Conservation (phyloP, 768 basidiomycete species). For the Suillus clintonianus region DNA sequence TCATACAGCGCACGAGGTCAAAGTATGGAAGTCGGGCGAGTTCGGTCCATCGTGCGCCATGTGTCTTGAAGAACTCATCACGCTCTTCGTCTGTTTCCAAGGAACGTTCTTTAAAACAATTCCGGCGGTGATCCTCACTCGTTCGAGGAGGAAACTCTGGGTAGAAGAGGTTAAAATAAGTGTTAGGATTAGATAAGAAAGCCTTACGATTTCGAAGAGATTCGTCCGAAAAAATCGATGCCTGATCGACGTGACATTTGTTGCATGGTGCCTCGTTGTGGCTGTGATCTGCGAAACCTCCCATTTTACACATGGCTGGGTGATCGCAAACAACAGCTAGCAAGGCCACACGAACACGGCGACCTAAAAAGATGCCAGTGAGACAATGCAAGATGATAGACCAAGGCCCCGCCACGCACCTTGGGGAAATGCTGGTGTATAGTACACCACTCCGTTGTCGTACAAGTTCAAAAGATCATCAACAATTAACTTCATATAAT, state of each 20-base stretch:
- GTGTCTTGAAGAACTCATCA: slow-evolving; percentile 16
- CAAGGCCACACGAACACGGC: slow-evolving; percentile 22
- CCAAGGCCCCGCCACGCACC: slow-evolving; percentile 17
- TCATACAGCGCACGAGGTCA: slow-evolving; percentile 17
- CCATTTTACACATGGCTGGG: slow-evolving; percentile 29
- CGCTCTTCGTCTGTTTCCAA: neutral
- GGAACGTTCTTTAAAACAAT: slow-evolving; percentile 10
- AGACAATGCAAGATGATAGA: neutral
- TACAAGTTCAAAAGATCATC: slow-evolving; percentile 31
- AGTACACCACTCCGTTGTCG: slow-evolving; percentile 20
- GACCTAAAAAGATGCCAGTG: slow-evolving; percentile 11
- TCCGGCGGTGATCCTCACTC: slow-evolving; percentile 12
- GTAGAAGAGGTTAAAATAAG: neutral
- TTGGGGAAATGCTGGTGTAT: slow-evolving; percentile 16
- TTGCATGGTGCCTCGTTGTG: slow-evolving; percentile 26
- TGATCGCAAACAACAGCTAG: slow-evolving; percentile 32
- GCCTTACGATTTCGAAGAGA: slow-evolving; percentile 12
- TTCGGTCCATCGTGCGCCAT: slow-evolving; percentile 29
- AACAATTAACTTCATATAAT: slow-evolving; percentile 24
- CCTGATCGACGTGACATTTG: slow-evolving; percentile 22
- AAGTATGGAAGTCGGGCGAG: slow-evolving; percentile 28
- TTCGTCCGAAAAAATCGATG: slow-evolving; percentile 13
- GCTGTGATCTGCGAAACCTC: slow-evolving; percentile 26
- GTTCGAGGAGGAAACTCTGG: slow-evolving; percentile 5
- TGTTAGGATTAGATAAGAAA: neutral